These are phyloP conservation scores for Collybia sordida DNA, from an alignment of 768 basidiomycete species.

Conservation along the genomic window DNA sequence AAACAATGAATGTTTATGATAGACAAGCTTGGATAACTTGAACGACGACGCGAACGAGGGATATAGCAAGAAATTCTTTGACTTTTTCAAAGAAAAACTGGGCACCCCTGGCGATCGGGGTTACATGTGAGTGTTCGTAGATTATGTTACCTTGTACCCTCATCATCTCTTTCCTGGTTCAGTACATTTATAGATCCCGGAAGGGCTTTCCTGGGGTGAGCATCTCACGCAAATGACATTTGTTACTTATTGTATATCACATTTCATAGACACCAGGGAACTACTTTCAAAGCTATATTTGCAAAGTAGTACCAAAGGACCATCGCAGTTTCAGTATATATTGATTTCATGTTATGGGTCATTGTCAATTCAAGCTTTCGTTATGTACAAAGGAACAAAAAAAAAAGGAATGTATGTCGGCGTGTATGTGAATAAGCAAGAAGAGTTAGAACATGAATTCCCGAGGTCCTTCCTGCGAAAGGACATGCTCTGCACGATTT, in stretches of 20 bases:
- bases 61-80: slow-evolving; percentile 57
- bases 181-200: slow-evolving; percentile 57
- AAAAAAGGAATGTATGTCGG: too few relatives aligned
- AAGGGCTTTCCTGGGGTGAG: slow-evolving; percentile 45
- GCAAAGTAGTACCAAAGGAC: slow-evolving; percentile 6
- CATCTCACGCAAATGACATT: not conserved
- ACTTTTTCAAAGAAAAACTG: slow-evolving; percentile 54
- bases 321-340: too few relatives aligned
- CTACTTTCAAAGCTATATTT: slow-evolving; percentile 47
- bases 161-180: not conserved
- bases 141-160: not conserved
- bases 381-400: too few relatives aligned
- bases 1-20: not conserved
- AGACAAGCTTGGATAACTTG: slow-evolving; percentile 62
- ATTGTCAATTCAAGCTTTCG: too few relatives aligned
- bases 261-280: slow-evolving; percentile 34
- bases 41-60: slow-evolving; percentile 42
- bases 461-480: not conserved
- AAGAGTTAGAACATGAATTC: not conserved
- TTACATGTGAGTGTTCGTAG: slow-evolving; percentile 46
- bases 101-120: slow-evolving; percentile 51
- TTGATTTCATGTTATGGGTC: too few relatives aligned
- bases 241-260: not conserved
- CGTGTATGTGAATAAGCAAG: not conserved
- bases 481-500: slow-evolving; percentile 5